Conservation (phyloP, 2,329 filamentous ascomycete species). For the Cytospora mali region DNA sequence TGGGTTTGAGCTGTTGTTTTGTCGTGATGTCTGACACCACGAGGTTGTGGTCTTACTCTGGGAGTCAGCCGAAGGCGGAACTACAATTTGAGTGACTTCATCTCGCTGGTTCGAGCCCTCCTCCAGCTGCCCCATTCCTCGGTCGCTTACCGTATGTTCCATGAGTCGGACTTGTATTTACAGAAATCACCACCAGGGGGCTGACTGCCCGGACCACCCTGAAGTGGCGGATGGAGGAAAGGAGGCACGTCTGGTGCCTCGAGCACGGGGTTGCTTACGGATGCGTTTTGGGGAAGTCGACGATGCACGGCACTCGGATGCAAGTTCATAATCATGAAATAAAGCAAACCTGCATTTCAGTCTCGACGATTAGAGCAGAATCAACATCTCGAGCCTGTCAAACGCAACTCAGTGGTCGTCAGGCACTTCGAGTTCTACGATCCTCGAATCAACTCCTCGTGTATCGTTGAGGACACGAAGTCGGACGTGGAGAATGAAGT, state of each 20-base stretch:
- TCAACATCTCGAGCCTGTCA: too few species aligned
- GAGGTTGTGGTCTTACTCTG: background rate
- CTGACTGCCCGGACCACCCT: background rate
- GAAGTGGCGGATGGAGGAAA: background rate
- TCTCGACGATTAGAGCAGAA: too few species aligned
- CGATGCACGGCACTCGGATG: background rate
- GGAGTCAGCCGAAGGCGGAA: background rate
- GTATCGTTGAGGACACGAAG: too few species aligned
- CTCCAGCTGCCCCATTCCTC: background rate
- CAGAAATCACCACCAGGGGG: background rate
- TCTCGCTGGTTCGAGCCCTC: background rate
- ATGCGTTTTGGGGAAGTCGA: background rate
- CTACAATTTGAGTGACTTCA: background rate
- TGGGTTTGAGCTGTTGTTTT: background rate
- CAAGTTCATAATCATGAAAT: background rate
- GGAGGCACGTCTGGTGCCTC: background rate
- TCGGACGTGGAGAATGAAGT: too few species aligned
- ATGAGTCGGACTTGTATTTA: background rate
- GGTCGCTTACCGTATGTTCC: background rate
- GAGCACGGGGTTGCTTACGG: background rate
- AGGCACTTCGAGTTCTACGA: too few species aligned
- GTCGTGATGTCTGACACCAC: background rate
- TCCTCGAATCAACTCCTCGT: too few species aligned
- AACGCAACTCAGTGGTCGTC: too few species aligned
- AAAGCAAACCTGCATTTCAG: background rate